phyloP scores from a whole-genome alignment of 495 filamentous ascomycete species.

The Neurospora cerealis region DNA sequence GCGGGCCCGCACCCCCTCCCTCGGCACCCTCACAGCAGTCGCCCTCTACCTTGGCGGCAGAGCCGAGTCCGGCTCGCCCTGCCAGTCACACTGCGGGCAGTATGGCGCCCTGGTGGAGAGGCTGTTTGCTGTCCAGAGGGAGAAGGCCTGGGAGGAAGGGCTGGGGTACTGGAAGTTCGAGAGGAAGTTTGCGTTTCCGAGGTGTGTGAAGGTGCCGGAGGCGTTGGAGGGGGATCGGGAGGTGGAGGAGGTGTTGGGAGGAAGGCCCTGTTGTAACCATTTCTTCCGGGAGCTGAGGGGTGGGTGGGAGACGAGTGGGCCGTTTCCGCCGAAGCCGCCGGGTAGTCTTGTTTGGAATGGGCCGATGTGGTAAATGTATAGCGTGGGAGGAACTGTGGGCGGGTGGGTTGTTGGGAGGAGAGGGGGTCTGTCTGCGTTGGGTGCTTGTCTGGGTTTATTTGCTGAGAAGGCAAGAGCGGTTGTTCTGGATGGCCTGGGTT shows the following conservation, averaged over 20 bases:
- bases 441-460: neutral
- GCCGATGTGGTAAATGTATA: neutral
- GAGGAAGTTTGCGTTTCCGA: neutral
- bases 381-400: neutral
- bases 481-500: neutral
- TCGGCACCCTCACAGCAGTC: neutral
- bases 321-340: neutral
- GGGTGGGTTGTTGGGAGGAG: too few relatives aligned
- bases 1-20: neutral
- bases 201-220: neutral
- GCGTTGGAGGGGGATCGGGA: neutral
- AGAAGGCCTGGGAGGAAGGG: neutral
- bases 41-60: neutral
- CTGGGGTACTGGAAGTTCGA: neutral
- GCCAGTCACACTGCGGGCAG: neutral
- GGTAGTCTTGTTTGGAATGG: neutral
- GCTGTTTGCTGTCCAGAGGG: neutral
- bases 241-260: neutral
- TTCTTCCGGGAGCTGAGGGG: neutral
- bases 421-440: neutral
- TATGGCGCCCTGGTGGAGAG: neutral
- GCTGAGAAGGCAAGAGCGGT: neutral
- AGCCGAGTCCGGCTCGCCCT: neutral
- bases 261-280: neutral
- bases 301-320: neutral